Evolutionary conservation across 2,329 filamentous ascomycete species (phyloP), one percentile per base, ranked within the genome.

Genomic region (Fusarium lateritium): DNA sequence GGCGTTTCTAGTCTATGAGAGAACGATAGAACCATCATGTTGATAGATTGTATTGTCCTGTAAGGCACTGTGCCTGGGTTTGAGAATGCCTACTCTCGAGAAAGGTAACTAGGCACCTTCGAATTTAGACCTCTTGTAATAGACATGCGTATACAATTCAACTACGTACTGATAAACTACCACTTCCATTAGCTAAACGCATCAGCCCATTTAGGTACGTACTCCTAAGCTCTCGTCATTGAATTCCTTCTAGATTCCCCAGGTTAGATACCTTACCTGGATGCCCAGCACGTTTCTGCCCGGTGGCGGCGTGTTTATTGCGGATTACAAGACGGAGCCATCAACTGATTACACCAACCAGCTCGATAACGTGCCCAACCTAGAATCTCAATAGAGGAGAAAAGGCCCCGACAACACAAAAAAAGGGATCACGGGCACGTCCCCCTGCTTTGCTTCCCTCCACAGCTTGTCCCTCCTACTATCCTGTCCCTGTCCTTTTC

Each of bases 221-320:
- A 15, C 26, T 40, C 24, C 39, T 42, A 51, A 45, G 21, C 52
- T 61, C 44, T 62, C 45, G 45, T 39, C 26, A 36, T 33, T n/a
- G 26, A 40, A 38, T 60, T 51, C 34, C 26, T 53, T 36, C 49
- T 51, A 40, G 55, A 40, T 57, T 19, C 36, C 46, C 26, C 14
- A 34, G 34, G 34, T 19, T 34, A 47, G 19, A 6, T 31, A 13
- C 31, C 19, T 28, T 31, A 11, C 14, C 26, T 49, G 17, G 46
- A 24, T 38, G 22, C 21, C 46, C 46, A 49, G 31, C 56, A 46
- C 40, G 52, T 51, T 64, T 58, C 50, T 68, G 28, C 38, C 56
- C 65, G 46, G 56, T 66, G 55, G 65, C 39, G 54, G 43, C 34
- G 24, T 40, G 47, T 42, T 59, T 64, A 44, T 52, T 65, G 34